Evolutionary conservation across 768 basidiomycete genomes (phyloP).

Genomic region (Sutorius australiensis): DNA sequence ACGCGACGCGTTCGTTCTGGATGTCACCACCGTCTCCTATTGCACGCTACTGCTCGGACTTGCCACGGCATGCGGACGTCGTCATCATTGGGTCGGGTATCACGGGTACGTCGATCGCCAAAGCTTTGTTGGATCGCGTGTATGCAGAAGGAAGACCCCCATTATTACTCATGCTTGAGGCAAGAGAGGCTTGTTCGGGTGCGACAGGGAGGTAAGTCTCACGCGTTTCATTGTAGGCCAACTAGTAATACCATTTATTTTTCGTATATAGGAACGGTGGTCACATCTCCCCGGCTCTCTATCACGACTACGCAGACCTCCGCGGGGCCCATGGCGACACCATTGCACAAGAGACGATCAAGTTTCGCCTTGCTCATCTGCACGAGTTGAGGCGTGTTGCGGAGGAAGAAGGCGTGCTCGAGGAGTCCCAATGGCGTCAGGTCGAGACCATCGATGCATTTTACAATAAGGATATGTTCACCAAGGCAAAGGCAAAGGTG

Average conservation of each 20-base stretch:
- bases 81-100: constrained; percentile 78
- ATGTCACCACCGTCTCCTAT: constrained; percentile 50
- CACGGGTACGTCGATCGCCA: constrained; percentile 60
- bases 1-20: constrained; percentile 64
- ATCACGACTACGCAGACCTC: constrained; percentile 52
- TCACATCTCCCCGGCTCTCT: constrained; percentile 58
- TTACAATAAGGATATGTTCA: constrained; percentile 40
- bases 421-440: constrained; percentile 52
- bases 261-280: constrained; percentile 60
- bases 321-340: constrained; percentile 44
- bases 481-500: constrained; percentile 41
- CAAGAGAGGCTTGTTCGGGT: constrained; percentile 70
- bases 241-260: background rate
- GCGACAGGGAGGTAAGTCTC: constrained; percentile 65
- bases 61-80: constrained; percentile 50
- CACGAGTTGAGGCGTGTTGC: constrained; percentile 46
- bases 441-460: constrained; percentile 61
- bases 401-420: constrained; percentile 48
- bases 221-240: too few relatives aligned
- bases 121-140: constrained; percentile 44
- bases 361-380: constrained; percentile 61
- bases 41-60: constrained; percentile 32
- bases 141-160: constrained; percentile 26
- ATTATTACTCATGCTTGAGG: constrained; percentile 73
- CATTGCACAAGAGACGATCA: constrained; percentile 49